Evolutionary conservation across 192 early-diverging fungal species (phyloP), one percentile per base, ranked within the genome.

Genomic region (Backusella macrospora): DNA sequence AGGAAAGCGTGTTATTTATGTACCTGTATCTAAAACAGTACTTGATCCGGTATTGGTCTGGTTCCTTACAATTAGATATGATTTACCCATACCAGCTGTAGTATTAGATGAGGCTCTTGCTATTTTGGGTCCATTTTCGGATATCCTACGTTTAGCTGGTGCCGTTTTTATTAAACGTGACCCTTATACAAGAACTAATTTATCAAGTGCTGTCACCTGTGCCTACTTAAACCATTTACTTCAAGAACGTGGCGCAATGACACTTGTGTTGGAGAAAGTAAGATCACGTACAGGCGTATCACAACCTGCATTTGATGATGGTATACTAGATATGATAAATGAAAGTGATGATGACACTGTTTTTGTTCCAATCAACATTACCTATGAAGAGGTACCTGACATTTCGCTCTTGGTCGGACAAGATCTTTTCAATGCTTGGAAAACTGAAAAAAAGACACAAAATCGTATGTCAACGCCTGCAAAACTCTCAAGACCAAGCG

Each of bases 1-100:
- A 37, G 71, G 71, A 12, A 72, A 72, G n/a, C 62, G 43, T 46
- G 71, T 72, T n/a, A 62, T 72, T 4, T 72, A 72, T 64, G 44
- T 72, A 34, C 71, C 71, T 45, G 71, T 72, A 1, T 72, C 71
- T n/a, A 72, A 62, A 18, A 72, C 71, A 18, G 62, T 43, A 12
- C 15, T 72, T 13, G 71, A 72, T 18, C 71, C 71, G 9, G 26
- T 72, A 0, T 21, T 72, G 5, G 62, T 72, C 4, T 72, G 71
- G 71, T 72, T 62, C 15, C 43, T 72, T 29, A 26, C 42, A 6
- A 65, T 72, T 48, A 26, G 71, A 14, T 72, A 72, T 46, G 59
- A 72, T n/a, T 37, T 72, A 72, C 71, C 71, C 0, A 44, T 72
- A 29, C 71, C 71, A 12, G 71, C 62, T 1, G n/a, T 72, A 6